phyloP scores from a whole-genome alignment of 805 yeast genomes.

The Ogataea parapolymorpha region DNA sequence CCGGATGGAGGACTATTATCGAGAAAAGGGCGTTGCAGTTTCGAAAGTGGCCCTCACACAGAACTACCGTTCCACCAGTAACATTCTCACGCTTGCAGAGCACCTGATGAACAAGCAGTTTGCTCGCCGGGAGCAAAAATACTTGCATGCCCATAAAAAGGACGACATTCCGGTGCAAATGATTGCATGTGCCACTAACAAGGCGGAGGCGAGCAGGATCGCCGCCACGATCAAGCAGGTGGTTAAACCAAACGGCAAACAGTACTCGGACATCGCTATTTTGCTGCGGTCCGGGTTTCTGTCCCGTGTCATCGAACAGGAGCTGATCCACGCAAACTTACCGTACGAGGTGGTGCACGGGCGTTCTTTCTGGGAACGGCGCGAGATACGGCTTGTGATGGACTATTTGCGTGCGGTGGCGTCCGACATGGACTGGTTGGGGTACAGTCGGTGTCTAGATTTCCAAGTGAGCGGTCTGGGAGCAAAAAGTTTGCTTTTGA shows the following conservation, averaged over 20 bases:
- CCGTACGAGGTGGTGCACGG: conserved; percentile 74
- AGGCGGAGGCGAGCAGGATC: conserved; percentile 57
- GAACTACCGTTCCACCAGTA: conserved; percentile 78
- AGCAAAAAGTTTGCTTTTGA: conserved; percentile 35
- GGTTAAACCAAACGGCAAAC: conserved; percentile 40
- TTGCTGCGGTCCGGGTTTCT: conserved; percentile 63
- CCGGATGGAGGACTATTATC: conserved; percentile 43
- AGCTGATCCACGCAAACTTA: conserved; percentile 49
- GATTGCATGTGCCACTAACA: conserved; percentile 37
- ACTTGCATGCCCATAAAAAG: conserved; percentile 44
- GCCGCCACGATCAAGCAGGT: conserved; percentile 48
- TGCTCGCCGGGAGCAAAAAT: conserved; percentile 40
- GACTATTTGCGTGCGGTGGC: conserved; percentile 63
- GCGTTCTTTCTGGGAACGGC: conserved; percentile 72
- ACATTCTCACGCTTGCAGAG: conserved; percentile 64
- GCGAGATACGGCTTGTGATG: conserved; percentile 60
- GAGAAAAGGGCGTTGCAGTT: conserved; percentile 11
- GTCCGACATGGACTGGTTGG: conserved; percentile 56
- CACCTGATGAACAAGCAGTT: conserved; percentile 58
- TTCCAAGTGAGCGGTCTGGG: conserved; percentile 72
- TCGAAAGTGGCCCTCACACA: conserved; percentile 48
- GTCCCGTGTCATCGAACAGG: conserved; percentile 62
- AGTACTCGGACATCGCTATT: conserved; percentile 64
- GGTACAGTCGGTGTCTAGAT: conserved; percentile 54
- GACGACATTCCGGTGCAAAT: conserved; percentile 46